Evolutionary conservation across 441 rosid genomes (phyloP), one percentile per base, ranked within the genome.

Genomic region (Pelargonium cotyledonis): DNA sequence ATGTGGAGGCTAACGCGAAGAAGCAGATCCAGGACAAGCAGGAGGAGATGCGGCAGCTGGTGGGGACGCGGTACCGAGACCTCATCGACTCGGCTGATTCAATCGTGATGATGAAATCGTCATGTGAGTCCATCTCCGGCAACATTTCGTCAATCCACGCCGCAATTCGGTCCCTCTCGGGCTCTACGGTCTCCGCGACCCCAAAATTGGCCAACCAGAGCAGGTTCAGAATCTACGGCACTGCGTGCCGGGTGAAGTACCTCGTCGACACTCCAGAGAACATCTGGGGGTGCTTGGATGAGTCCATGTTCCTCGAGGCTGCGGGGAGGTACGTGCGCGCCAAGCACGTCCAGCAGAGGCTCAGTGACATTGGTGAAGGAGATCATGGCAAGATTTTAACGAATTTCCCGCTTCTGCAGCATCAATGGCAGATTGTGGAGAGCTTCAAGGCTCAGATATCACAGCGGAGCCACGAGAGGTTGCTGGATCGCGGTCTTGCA

Each of bases 351-450:
- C 95, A 94, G 68, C 75, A 70, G 70, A 81, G 79, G 63, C 70
- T 85, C 58, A 15, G 58, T 8, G 31, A 63, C 65, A 74, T 68
- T 57, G 79, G 73, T 49, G 88, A 81, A 47, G 74, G 77, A 31
- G 90, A 85, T 77, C 82, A 83, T 71, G 77, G 74, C 75, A 85
- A 78, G 68, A 79, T 88, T 18, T 78, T 89, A 74, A 80, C 91
- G 55, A 90, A 87, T 73, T 92, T 92, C 68, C 97, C 99, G 29
- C 77, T 92, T 11, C 75, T 95, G 72, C 96, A 94, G 79, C 97
- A 94, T 67, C 99, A 94, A 76, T 94, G 96, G 92, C 97, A 91
- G 93, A 95, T 91, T 62, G 97, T 91, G 21, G 99, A 91, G 90
- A 84, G 96, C 81, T 94, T 91, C 69, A 94, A 94, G 80, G 80